Base-by-base conservation (phyloP, 495 filamentous ascomycete species). In the Penicillium desertorum region DNA sequence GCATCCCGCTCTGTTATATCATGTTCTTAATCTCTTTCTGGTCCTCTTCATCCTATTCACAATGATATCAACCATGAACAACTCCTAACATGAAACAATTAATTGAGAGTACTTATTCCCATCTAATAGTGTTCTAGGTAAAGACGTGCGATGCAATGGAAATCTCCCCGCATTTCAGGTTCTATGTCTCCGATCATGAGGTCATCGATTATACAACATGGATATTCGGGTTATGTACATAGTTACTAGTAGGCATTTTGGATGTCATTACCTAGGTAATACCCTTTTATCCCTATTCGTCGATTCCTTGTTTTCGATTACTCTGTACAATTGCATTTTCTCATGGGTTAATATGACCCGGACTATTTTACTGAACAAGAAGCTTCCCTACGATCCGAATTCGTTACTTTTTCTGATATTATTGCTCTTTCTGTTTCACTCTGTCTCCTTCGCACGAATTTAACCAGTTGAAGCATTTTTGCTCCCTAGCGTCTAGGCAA, bases 171-270 rank as follows among this genome's bases (percentile, higher is more conserved):
- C 47, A 49, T 44, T 22, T 45, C 43, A 42, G 22, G 23, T 48
- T 52, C 20, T 20, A 46, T 41, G 17, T 41, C 20, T 16, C 30
- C 47, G 51, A 62, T 67, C 43, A 62, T 62, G 65, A 68, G 55
- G 65, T 68, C 65, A 68, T 68, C 51, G 44, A 58, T 54, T 41
- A 12, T 30, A 42, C 20, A 34, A 23, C 19, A 14, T 23, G 42
- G 10, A 22, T 14, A 34, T 34, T 11, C 9, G 10, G 0, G 11
- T 34, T 14, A 34, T 34, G 30, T 12, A 12, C 7, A 29, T 29
- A 29, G 1, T 7, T 29, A 29, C 23, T 25, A 10, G 9, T 30
- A 10, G 30, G 12, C 30, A 3, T 12, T 23, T 37, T 32, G 16
- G n/a, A 12, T 3, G 22, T 14, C 16, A 12, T 11, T 43, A n/a